Percentiles rank a stretch among this genome's conserved stretches.
Evolutionary conservation across 805 yeast species (phyloP).

Genomic region (Debaryomyces maramus): DNA sequence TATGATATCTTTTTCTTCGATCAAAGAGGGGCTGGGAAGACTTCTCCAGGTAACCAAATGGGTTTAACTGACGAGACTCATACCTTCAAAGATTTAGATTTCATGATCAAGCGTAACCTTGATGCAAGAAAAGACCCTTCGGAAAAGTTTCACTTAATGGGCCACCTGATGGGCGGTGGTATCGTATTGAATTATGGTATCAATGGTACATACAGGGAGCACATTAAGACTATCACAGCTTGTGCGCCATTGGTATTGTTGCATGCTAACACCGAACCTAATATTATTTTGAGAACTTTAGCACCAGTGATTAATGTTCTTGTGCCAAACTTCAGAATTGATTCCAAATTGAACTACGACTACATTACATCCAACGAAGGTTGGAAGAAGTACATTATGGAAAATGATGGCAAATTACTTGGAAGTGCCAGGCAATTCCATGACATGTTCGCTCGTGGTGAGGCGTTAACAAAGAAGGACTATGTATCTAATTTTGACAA

Average conservation of each 20-base stretch:
- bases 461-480: slow-evolving; percentile 40
- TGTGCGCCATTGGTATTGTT: slow-evolving; percentile 61
- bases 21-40: slow-evolving; percentile 75
- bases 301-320: slow-evolving; percentile 40
- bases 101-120: slow-evolving; percentile 48
- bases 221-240: slow-evolving; percentile 47
- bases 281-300: slow-evolving; percentile 36
- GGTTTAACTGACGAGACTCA: slow-evolving; percentile 60
- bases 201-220: slow-evolving; percentile 49
- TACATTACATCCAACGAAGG: slow-evolving; percentile 50
- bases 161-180: slow-evolving; percentile 86
- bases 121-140: slow-evolving; percentile 29
- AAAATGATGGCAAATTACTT: slow-evolving; percentile 38
- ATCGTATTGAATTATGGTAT: slow-evolving; percentile 62
- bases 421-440: slow-evolving; percentile 59
- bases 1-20: slow-evolving; percentile 69
- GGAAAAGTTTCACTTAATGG: slow-evolving; percentile 53
- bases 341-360: slow-evolving; percentile 56
- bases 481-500: slow-evolving; percentile 36
- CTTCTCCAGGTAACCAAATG: slow-evolving; percentile 51
- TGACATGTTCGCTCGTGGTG: slow-evolving; percentile 68
- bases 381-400: slow-evolving; percentile 46
- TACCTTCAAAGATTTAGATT: slow-evolving; percentile 60
- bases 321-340: slow-evolving; percentile 52
- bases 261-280: slow-evolving; percentile 62